These are phyloP conservation scores for Rosa rugosa DNA, from an alignment of 306 rosid species.

Conservation along the genomic window DNA sequence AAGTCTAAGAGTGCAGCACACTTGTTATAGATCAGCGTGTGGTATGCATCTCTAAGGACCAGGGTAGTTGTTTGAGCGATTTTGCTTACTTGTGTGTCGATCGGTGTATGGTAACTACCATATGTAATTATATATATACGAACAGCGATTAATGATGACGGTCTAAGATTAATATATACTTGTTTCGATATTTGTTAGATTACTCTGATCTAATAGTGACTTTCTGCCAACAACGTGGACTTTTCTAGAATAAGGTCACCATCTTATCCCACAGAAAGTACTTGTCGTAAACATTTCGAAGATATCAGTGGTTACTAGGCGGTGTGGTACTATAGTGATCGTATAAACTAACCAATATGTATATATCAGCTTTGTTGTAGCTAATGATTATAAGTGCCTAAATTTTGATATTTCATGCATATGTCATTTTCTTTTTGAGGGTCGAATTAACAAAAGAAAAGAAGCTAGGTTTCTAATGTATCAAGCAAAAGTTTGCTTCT, in stretches of 20 bases:
- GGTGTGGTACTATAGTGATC: not conserved
- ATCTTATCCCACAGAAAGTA: conserved; percentile 10
- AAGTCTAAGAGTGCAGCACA: not conserved
- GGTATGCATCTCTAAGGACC: not conserved
- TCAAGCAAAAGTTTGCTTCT: not conserved
- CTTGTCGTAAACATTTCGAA: not conserved
- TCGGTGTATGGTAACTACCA: not conserved
- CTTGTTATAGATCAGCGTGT: not conserved
- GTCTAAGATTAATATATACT: not conserved
- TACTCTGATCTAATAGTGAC: not conserved
- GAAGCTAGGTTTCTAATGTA: not conserved
- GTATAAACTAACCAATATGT: not conserved
- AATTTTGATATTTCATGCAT: not conserved
- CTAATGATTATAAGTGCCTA: not conserved
- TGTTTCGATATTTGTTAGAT: not conserved
- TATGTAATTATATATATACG: not conserved
- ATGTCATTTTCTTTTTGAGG: not conserved
- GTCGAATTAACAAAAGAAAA: not conserved
- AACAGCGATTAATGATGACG: not conserved
- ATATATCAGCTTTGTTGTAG: not conserved
- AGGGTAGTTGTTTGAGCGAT: not conserved
- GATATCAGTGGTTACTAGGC: not conserved
- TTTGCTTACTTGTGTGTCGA: not conserved
- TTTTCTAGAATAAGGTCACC: conserved; percentile 3
- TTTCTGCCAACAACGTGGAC: not conserved